Evolutionary conservation across 805 yeast species (phyloP).

Genomic region (Ogataea methylovora): DNA sequence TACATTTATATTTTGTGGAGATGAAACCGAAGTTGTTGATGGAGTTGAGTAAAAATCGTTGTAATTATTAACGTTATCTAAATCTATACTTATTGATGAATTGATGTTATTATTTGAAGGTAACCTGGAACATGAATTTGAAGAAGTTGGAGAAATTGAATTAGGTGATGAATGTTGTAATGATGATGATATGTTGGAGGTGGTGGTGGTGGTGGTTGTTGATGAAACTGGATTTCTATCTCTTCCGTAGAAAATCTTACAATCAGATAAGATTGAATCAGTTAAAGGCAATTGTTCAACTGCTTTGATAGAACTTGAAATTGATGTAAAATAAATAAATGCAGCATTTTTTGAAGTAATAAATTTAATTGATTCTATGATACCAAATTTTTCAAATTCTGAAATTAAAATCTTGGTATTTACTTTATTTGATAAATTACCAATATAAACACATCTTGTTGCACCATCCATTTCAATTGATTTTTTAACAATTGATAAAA

Average conservation of each 20-base stretch:
- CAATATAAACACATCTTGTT: constrained; percentile 21
- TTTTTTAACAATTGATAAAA: constrained; percentile 16
- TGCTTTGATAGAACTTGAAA: constrained; percentile 37
- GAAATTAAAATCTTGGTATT: constrained; percentile 15
- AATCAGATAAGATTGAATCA: constrained; percentile 15
- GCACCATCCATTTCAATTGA: constrained; percentile 25
- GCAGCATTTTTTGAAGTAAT: constrained; percentile 15
- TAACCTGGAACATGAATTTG: background rate
- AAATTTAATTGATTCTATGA: constrained; percentile 29
- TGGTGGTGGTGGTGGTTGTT: background rate
- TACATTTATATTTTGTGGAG: constrained; percentile 12
- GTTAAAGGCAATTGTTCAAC: constrained; percentile 28
- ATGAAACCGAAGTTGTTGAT: constrained; percentile 19
- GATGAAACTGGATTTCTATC: constrained; percentile 12
- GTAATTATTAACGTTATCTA: too few species aligned
- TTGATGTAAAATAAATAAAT: constrained; percentile 34
- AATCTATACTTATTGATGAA: too few species aligned
- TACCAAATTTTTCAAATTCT: constrained; percentile 33
- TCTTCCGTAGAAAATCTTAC: constrained; percentile 22
- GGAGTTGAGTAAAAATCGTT: constrained; percentile 17
- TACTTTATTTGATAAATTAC: constrained; percentile 16
- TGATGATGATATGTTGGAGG: background rate
- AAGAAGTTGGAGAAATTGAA: background rate
- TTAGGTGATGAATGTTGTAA: too few species aligned
- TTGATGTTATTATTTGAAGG: background rate